Evolutionary conservation across 345 rosid species (phyloP), one percentile per base, ranked within the genome.

Genomic region (Lumnitzera racemosa): DNA sequence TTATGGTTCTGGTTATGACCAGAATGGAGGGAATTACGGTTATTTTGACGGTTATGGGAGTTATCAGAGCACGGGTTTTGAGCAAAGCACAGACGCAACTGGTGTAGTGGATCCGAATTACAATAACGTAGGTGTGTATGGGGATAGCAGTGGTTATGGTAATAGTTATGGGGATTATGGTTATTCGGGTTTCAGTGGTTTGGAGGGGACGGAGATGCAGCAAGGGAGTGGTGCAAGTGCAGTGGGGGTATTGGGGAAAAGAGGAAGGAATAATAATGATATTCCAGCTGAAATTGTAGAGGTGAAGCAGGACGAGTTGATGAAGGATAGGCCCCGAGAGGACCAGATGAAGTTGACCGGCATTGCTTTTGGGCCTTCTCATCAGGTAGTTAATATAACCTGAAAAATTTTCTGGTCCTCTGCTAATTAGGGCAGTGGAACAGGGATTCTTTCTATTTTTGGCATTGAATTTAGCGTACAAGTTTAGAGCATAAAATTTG

Each of bases 221-320:
- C 77, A 83, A 59, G 67, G 69, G 55, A 60, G 65, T 16, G 58
- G 51, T 72, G 87, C 70, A 13, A 61, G 74, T 63, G 78, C 56
- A 51, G 67, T 74, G 24, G 74, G 73, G 59, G 46, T 65, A 59
- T 73, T 64, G 49, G 79, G 91, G 67, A 89, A 89, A 83, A 83
- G 91, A 77, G 84, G 96, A 59, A 85, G 81, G 83, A 80, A 81
- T 36, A 36, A 36, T 9, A 36, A 36, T 15, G 83, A 81, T 23
- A 62, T 86, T 16, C 89, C 92, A 1, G 67, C 71, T 7, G 85
- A 95, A 69, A 79, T 95, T 15, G 73, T 90, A 51, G 97, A 95
- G 83, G 95, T 95, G 66, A 95, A 82, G 74, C 95, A 88, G 73
- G 99, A 95, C 66, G 99, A 95, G 72, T 75, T 95, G 66, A 88